phyloP scores from a whole-genome alignment of 768 basidiomycete species.

The Naematelia aurantialba region DNA sequence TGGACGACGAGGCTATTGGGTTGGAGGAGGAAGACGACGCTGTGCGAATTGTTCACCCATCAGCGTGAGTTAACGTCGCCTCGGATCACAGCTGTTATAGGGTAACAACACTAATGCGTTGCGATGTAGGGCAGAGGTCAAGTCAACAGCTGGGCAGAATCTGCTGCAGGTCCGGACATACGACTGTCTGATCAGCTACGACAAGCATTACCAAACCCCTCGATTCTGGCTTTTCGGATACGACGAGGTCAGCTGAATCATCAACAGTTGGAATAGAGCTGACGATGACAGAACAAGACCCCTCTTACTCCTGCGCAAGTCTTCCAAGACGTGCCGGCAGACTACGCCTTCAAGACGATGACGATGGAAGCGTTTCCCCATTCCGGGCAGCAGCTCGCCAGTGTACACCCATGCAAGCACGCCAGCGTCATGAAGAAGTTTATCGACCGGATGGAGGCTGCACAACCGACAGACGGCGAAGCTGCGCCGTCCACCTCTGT shows the following conservation, averaged over 20 bases:
- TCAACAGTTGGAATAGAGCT: not conserved
- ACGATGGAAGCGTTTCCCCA: conserved; percentile 99
- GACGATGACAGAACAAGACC: conserved; percentile 66
- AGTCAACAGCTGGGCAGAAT: conserved; percentile 65
- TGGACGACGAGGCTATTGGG: conserved; percentile 76
- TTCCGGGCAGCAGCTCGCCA: conserved; percentile 71
- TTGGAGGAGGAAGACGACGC: conserved; percentile 79
- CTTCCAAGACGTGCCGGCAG: conserved; percentile 94
- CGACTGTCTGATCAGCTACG: conserved; percentile 99
- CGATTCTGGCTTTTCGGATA: conserved; percentile 97
- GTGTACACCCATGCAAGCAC: conserved; percentile 98
- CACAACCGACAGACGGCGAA: conserved; percentile 60
- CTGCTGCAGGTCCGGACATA: conserved; percentile 94
- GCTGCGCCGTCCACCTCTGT: conserved; percentile 55
- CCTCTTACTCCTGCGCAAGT: conserved; percentile 85
- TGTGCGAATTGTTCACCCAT: conserved; percentile 39
- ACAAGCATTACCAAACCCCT: conserved; percentile 99
- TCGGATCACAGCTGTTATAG: not conserved
- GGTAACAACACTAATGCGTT: not conserved
- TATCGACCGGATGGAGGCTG: conserved; percentile 89
- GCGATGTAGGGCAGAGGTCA: conserved; percentile 33
- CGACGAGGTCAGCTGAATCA: conserved; percentile 67
- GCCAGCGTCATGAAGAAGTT: conserved; percentile 99
- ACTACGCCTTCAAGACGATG: conserved; percentile 97
- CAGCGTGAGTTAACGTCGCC: conserved; percentile 23